A percentile compares a stretch with the other conserved stretches of the same genome.
Evolutionary conservation across 2,329 filamentous ascomycete genomes (phyloP).

Genomic region (Alternaria incomplexa): DNA sequence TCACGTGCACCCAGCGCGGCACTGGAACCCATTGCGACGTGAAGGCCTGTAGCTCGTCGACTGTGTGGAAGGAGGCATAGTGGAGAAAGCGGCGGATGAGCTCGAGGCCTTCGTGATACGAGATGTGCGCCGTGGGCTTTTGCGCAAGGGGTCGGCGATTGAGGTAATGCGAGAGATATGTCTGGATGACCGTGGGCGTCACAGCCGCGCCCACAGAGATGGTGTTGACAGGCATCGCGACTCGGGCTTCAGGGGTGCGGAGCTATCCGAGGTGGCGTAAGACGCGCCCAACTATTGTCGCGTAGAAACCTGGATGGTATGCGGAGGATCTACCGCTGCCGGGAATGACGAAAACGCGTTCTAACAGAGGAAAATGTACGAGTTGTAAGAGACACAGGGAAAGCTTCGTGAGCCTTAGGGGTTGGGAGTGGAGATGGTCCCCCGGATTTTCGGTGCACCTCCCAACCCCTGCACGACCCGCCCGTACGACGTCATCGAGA

Average conservation of each 20-base stretch:
- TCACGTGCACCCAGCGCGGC: conserved; percentile 84
- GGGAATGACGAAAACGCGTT: not conserved
- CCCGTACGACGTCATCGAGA: conserved; percentile 5
- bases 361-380: not conserved
- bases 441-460: conserved; percentile 9
- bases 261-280: conserved; percentile 8
- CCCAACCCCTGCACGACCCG: not conserved
- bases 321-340: not conserved
- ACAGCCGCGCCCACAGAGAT: conserved; percentile 82
- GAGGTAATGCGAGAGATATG: conserved; percentile 87
- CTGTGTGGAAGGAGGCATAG: conserved; percentile 85
- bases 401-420: conserved; percentile 2
- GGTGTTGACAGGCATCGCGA: conserved; percentile 72
- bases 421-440: conserved; percentile 7
- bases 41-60: conserved; percentile 92
- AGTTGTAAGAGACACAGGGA: not conserved
- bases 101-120: conserved; percentile 90
- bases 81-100: conserved; percentile 85
- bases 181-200: conserved; percentile 85
- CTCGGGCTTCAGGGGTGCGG: conserved; percentile 4
- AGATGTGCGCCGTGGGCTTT: conserved; percentile 87
- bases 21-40: conserved; percentile 90
- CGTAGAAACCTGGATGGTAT: not conserved
- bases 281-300: conserved; percentile 1
- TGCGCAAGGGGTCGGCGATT: conserved; percentile 76